Percentiles rank a stretch among this genome's conserved stretches.
phyloP scores from a whole-genome alignment of 2,329 filamentous ascomycete species.

The Xylaria polymorpha region DNA sequence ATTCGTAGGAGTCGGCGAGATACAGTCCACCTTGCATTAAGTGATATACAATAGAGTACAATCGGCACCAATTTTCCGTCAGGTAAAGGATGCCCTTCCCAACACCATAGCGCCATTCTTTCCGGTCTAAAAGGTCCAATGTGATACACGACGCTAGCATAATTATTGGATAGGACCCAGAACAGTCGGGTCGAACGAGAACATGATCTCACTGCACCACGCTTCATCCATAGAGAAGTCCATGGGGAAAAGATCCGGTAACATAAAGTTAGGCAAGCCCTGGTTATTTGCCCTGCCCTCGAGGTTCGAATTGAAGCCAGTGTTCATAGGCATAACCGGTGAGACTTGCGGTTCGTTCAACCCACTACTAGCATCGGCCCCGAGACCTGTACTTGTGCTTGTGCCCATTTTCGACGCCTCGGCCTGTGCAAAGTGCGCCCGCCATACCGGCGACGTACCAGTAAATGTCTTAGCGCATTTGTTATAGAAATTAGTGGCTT shows the following conservation, averaged over 20 bases:
- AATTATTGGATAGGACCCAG: not conserved
- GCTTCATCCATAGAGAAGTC: conserved; percentile 45
- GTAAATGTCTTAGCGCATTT: conserved; percentile 41
- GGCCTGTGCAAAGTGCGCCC: conserved; percentile 40
- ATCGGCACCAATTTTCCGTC: not conserved
- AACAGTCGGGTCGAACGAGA: conserved; percentile 28
- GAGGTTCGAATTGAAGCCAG: conserved; percentile 4
- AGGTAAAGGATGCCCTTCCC: not conserved
- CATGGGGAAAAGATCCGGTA: conserved; percentile 42
- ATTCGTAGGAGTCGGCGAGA: not conserved
- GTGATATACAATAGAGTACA: conserved; percentile 4
- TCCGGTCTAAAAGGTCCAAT: not conserved
- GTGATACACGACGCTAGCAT: not conserved
- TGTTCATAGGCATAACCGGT: conserved; percentile 16
- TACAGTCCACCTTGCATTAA: not conserved
- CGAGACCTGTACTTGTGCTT: not conserved
- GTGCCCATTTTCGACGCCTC: conserved; percentile 16
- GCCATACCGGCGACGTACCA: conserved; percentile 43
- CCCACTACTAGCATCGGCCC: not conserved
- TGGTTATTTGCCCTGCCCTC: conserved; percentile 15
- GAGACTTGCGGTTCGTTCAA: conserved; percentile 9
- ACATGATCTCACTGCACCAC: conserved; percentile 42
- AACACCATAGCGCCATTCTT: not conserved
- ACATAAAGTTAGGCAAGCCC: conserved; percentile 18
- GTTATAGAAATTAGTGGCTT: conserved; percentile 40